A percentile compares a stretch with the other conserved stretches of the same genome.
phyloP scores from a whole-genome alignment of 2,329 filamentous ascomycete species.

The Neodidymelliopsis sp. region DNA sequence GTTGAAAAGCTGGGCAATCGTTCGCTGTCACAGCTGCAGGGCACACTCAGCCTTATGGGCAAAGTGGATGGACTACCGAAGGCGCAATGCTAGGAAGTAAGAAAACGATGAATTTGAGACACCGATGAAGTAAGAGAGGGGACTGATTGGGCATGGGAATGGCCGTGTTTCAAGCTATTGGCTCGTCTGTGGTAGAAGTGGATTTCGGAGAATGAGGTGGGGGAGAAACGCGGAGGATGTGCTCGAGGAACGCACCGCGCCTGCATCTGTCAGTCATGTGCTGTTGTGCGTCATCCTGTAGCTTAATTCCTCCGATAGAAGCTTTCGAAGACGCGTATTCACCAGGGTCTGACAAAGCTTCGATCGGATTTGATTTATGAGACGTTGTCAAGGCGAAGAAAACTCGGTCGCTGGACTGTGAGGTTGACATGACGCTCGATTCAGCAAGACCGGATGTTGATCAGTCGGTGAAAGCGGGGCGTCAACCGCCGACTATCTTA shows the following conservation, averaged over 20 bases:
- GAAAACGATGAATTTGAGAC: slow-evolving; percentile 4
- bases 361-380: no score
- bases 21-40: background rate
- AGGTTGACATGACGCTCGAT: background rate
- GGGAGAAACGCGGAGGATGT: slow-evolving; percentile 24
- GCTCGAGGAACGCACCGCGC: background rate
- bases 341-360: slow-evolving; percentile 5
- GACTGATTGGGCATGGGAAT: background rate
- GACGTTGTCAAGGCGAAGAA: background rate
- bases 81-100: background rate
- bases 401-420: background rate
- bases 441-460: slow-evolving; percentile 1
- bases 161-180: slow-evolving; percentile 2
- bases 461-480: slow-evolving; percentile 7
- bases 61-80: background rate
- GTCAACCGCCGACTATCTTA: background rate
- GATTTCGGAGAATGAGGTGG: slow-evolving; percentile 26
- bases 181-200: background rate
- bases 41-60: slow-evolving; percentile 10
- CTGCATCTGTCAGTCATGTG: slow-evolving; percentile 13
- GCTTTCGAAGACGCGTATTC: background rate
- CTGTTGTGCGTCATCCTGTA: slow-evolving; percentile 4
- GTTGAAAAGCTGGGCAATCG: slow-evolving; percentile 2
- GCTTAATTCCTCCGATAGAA: slow-evolving; percentile 6
- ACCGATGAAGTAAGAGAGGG: background rate